phyloP scores from a whole-genome alignment of 2,329 filamentous ascomycete species.

The Aspergillus pseudotamarii region DNA sequence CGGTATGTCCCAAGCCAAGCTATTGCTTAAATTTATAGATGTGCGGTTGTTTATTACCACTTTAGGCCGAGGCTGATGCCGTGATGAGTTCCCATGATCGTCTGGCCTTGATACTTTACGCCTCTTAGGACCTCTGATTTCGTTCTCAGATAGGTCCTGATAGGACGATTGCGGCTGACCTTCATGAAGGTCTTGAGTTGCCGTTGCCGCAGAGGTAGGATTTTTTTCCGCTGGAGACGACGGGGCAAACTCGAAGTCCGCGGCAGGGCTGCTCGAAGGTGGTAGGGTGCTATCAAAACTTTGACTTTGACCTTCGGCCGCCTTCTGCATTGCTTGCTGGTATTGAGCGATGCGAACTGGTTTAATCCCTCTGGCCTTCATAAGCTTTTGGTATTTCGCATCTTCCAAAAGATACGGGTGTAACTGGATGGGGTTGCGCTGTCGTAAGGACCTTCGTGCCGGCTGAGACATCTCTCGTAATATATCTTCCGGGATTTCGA shows the following conservation, averaged over 20 bases:
- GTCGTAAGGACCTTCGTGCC: slow-evolving; percentile 40
- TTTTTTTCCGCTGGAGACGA: slow-evolving; percentile 26
- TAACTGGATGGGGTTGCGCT: slow-evolving; percentile 52
- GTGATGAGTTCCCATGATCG: slow-evolving; percentile 8
- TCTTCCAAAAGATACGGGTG: slow-evolving; percentile 52
- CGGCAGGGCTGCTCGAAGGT: slow-evolving; percentile 35
- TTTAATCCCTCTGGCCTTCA: slow-evolving; percentile 46
- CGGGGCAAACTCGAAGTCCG: slow-evolving; percentile 34
- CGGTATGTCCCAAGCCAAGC: slow-evolving; percentile 36
- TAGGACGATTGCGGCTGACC: slow-evolving; percentile 8
- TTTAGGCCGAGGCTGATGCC: slow-evolving; percentile 20
- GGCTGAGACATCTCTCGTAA: slow-evolving; percentile 29
- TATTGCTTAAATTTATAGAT: slow-evolving; percentile 9
- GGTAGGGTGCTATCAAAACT: slow-evolving; percentile 35
- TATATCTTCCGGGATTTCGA: slow-evolving; percentile 33
- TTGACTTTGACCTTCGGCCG: slow-evolving; percentile 35
- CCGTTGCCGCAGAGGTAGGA: neutral
- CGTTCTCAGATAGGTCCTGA: slow-evolving; percentile 6
- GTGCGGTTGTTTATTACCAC: slow-evolving; percentile 31
- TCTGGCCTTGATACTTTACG: slow-evolving; percentile 35
- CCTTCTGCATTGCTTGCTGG: slow-evolving; percentile 18
- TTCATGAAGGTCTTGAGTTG: neutral
- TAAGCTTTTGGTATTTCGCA: slow-evolving; percentile 45
- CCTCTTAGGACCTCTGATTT: slow-evolving; percentile 32
- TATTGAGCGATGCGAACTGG: slow-evolving; percentile 41